A percentile compares a stretch with the other conserved stretches of the same genome.
phyloP scores from a whole-genome alignment of 306 rosid genomes.

The Ziziphus jujuba region DNA sequence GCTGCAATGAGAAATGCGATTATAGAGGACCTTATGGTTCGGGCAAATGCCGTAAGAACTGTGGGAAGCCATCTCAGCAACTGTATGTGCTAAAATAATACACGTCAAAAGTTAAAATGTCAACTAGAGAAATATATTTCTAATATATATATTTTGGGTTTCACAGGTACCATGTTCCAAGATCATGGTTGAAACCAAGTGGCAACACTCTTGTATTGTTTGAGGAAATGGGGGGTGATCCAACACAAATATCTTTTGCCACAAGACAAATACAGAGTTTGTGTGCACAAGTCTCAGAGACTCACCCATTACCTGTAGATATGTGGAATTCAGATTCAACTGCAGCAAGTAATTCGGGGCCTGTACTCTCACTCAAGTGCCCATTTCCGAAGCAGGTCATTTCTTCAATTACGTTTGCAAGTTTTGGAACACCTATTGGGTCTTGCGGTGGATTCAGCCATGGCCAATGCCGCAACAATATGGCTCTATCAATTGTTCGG shows the following conservation, averaged over 20 bases:
- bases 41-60: conserved; percentile 70
- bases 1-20: conserved; percentile 56
- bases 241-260: conserved; percentile 59
- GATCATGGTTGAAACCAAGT: conserved; percentile 64
- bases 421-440: conserved; percentile 79
- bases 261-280: conserved; percentile 58
- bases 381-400: conserved; percentile 70
- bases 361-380: conserved; percentile 66
- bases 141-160: conserved; percentile 19
- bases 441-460: conserved; percentile 73
- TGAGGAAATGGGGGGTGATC: conserved; percentile 87
- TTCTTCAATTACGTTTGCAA: conserved; percentile 83
- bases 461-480: conserved; percentile 65
- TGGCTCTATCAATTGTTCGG: conserved; percentile 62
- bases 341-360: conserved; percentile 36
- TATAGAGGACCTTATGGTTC: conserved; percentile 58
- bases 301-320: conserved; percentile 78
- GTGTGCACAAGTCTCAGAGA: conserved; percentile 75
- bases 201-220: conserved; percentile 73
- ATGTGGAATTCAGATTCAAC: conserved; percentile 56
- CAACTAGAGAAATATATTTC: conserved; percentile 16
- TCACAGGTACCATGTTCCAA: conserved; percentile 80
- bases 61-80: conserved; percentile 85
- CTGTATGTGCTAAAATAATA: conserved; percentile 50
- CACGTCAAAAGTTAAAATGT: conserved; percentile 11